A percentile compares a stretch with the other conserved stretches of the same genome.
Conservation (phyloP, 345 rosid species). For the Ceriops tagal region DNA sequence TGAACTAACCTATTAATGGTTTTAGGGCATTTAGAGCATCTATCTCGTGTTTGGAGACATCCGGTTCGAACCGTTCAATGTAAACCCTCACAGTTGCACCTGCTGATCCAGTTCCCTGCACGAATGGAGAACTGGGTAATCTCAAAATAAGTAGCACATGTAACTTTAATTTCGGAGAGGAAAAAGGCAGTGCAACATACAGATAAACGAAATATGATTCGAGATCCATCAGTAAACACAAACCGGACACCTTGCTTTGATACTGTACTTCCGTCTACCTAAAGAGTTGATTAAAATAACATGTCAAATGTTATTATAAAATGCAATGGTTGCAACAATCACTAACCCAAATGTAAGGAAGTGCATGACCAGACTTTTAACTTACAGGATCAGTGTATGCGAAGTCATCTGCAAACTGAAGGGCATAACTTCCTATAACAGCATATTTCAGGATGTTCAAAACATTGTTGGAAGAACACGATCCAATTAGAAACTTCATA, state of each 20-base stretch:
- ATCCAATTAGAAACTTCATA: constrained; percentile 1
- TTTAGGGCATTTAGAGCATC: constrained; percentile 86
- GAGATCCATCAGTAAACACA: constrained; percentile 82
- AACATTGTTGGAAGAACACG: constrained; percentile 2
- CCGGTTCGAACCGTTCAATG: constrained; percentile 76
- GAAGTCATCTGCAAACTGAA: constrained; percentile 85
- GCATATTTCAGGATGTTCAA: constrained; percentile 12
- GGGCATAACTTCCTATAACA: constrained; percentile 58
- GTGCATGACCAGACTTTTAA: constrained; percentile 1
- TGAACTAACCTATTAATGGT: constrained; percentile 72
- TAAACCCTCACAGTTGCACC: constrained; percentile 89
- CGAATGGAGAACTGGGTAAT: constrained; percentile 5
- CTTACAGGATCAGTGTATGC: constrained; percentile 90
- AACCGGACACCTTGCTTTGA: constrained; percentile 93
- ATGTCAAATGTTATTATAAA: neutral
- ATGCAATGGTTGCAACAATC: neutral
- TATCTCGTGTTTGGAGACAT: constrained; percentile 79
- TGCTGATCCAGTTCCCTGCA: constrained; percentile 92
- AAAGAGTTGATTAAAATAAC: constrained; percentile 21
- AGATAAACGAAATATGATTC: constrained; percentile 83
- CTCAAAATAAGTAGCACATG: neutral
- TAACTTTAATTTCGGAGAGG: constrained; percentile 12
- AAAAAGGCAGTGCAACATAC: constrained; percentile 37
- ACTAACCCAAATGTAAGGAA: neutral
- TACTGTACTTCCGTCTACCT: constrained; percentile 92